These are phyloP conservation scores for Echium plantagineum DNA, from an alignment of 257 asterid genomes.

Conservation along the genomic window DNA sequence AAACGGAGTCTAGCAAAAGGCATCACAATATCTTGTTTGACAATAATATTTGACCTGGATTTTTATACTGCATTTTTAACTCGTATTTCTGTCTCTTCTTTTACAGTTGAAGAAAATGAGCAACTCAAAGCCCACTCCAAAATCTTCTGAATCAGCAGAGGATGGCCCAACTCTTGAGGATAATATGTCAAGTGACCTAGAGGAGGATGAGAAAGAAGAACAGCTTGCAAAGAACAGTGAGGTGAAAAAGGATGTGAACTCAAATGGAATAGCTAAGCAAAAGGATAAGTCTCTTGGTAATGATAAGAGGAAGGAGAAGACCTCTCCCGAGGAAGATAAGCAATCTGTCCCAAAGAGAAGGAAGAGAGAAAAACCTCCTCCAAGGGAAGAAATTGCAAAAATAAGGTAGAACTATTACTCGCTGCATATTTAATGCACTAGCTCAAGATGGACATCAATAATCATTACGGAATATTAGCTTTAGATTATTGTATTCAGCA, in stretches of 20 bases:
- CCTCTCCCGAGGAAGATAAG: constrained; percentile 22
- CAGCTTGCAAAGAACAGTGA: constrained; percentile 4
- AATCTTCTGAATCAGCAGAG: constrained; percentile 26
- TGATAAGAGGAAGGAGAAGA: constrained; percentile 25
- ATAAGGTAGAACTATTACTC: no score
- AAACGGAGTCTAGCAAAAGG: no score
- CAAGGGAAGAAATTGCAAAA: no score
- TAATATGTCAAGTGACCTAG: constrained; percentile 13
- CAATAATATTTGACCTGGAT: neutral
- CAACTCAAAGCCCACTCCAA: constrained; percentile 38
- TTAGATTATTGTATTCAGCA: neutral
- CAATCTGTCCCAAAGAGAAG: no score
- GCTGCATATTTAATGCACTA: neutral
- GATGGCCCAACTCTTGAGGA: constrained; percentile 36
- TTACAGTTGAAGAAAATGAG: constrained; percentile 78
- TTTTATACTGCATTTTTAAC: neutral
- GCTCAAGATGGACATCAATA: no score
- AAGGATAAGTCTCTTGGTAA: constrained; percentile 14
- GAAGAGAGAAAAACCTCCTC: no score
- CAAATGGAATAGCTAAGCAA: constrained; percentile 9
- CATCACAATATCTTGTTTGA: neutral
- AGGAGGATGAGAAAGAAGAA: constrained; percentile 12
- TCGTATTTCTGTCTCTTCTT: constrained; percentile 4
- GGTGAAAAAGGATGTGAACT: constrained; percentile 12
- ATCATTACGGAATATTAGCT: no score